Evolutionary conservation across 208 protist species (phyloP).

Genomic region (Angomonas desouzai): DNA sequence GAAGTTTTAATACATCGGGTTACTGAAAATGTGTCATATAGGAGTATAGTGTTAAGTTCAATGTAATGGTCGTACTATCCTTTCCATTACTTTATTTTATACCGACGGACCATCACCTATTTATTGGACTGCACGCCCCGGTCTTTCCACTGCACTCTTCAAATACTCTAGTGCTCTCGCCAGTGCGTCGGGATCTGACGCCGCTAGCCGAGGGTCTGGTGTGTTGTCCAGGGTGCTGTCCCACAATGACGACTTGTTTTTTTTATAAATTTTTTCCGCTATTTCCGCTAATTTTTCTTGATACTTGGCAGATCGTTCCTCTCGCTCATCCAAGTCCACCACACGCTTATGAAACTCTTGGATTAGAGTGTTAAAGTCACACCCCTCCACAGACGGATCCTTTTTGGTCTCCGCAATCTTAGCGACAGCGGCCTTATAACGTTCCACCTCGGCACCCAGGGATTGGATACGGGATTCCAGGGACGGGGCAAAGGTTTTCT

Average conservation of each 20-base stretch:
- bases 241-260: slow-evolving; percentile 7
- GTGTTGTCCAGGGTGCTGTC: slow-evolving; percentile 13
- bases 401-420: neutral
- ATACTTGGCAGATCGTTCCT: slow-evolving; percentile 27
- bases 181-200: slow-evolving; percentile 14
- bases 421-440: neutral
- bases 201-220: slow-evolving; percentile 4
- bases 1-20: neutral
- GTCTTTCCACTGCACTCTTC: slow-evolving; percentile 24
- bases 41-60: no score
- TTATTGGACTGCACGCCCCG: slow-evolving; percentile 19
- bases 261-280: slow-evolving; percentile 45
- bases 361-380: slow-evolving; percentile 3
- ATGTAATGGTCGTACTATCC: no score
- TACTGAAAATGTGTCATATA: no score
- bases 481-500: neutral
- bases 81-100: no score
- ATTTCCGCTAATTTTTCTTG: slow-evolving; percentile 51
- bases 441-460: neutral
- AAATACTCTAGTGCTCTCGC: slow-evolving; percentile 12
- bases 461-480: neutral
- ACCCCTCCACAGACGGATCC: neutral
- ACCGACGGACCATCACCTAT: no score
- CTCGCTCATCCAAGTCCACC: slow-evolving; percentile 29
- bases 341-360: slow-evolving; percentile 25